Percentiles rank a stretch among this genome's conserved stretches.
These are phyloP conservation scores for Colletotrichum sp. DNA, from an alignment of 2,329 filamentous ascomycete species.

Conservation along the genomic window DNA sequence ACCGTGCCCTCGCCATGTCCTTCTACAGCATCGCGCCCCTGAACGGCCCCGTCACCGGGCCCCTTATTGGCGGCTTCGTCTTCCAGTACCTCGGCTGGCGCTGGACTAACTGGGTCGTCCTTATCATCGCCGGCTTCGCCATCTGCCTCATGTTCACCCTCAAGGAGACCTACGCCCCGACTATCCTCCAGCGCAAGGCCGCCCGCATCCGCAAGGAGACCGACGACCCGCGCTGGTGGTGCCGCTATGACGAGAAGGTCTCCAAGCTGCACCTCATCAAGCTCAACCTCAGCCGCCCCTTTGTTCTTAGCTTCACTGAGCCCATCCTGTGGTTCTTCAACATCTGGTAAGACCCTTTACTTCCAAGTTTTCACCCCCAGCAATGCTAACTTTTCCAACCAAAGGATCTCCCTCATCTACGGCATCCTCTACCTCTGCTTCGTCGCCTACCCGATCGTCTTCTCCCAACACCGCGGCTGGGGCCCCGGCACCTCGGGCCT, in stretches of 20 bases:
- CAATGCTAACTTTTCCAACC: neutral
- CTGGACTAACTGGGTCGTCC: conserved; percentile 83
- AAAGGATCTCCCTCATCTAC: conserved; percentile 79
- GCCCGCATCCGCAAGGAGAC: conserved; percentile 69
- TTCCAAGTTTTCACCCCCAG: neutral
- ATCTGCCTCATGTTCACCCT: conserved; percentile 64
- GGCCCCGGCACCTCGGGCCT: conserved; percentile 74
- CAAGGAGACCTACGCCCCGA: conserved; percentile 79
- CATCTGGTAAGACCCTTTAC: conserved; percentile 56
- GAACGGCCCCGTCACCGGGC: conserved; percentile 68
- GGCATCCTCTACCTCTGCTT: conserved; percentile 90
- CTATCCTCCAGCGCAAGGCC: conserved; percentile 71
- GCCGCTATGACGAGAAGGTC: conserved; percentile 76
- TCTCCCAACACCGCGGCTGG: conserved; percentile 78
- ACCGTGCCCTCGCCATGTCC: conserved; percentile 81
- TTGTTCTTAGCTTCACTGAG: conserved; percentile 78
- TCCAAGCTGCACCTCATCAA: conserved; percentile 72
- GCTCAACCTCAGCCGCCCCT: conserved; percentile 78
- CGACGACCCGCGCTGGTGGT: conserved; percentile 77
- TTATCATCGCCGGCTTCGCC: conserved; percentile 73
- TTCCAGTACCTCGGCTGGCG: conserved; percentile 82
- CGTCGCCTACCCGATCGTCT: conserved; percentile 88
- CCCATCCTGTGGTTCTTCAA: conserved; percentile 80
- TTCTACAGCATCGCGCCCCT: conserved; percentile 85
- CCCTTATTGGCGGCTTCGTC: conserved; percentile 82